phyloP scores from a whole-genome alignment of 306 rosid genomes.

The Aeschynomene evenia region DNA sequence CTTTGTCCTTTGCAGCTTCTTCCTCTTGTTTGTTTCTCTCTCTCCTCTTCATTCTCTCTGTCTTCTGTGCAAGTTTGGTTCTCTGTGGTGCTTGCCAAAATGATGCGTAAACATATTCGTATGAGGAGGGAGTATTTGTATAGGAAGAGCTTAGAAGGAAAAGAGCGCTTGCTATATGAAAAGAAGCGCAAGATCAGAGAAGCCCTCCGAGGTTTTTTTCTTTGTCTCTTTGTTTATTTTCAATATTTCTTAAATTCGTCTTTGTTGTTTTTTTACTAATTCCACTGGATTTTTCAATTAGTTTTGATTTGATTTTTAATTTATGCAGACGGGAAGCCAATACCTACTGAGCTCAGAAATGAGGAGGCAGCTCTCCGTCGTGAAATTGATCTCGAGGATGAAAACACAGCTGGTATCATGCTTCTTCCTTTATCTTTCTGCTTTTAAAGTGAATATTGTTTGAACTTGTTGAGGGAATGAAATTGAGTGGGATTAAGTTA shows the following conservation, averaged over 20 bases:
- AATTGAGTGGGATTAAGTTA: background rate
- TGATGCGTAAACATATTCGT: conserved; percentile 69
- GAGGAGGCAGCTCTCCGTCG: conserved; percentile 88
- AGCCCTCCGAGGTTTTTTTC: conserved; percentile 62
- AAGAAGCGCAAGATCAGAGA: conserved; percentile 86
- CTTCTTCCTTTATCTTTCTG: background rate
- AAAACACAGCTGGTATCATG: conserved; percentile 62
- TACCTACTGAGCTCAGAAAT: conserved; percentile 88
- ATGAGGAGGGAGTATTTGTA: conserved; percentile 76
- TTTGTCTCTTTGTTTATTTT: background rate
- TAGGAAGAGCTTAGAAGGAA: conserved; percentile 82
- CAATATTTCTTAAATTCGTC: background rate
- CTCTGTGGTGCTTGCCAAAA: conserved; percentile 11
- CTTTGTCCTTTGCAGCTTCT: background rate
- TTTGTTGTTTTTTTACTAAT: background rate
- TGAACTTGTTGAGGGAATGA: background rate
- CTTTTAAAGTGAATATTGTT: background rate
- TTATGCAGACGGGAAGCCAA: conserved; percentile 78
- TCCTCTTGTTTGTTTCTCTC: background rate
- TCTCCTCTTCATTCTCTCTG: background rate
- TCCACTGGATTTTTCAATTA: background rate
- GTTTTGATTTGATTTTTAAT: background rate
- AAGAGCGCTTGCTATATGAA: conserved; percentile 69
- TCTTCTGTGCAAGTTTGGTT: background rate
- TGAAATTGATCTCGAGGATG: conserved; percentile 83